Conservation (phyloP, 2,329 filamentous ascomycete genomes). For the Diaporthe vexans region DNA sequence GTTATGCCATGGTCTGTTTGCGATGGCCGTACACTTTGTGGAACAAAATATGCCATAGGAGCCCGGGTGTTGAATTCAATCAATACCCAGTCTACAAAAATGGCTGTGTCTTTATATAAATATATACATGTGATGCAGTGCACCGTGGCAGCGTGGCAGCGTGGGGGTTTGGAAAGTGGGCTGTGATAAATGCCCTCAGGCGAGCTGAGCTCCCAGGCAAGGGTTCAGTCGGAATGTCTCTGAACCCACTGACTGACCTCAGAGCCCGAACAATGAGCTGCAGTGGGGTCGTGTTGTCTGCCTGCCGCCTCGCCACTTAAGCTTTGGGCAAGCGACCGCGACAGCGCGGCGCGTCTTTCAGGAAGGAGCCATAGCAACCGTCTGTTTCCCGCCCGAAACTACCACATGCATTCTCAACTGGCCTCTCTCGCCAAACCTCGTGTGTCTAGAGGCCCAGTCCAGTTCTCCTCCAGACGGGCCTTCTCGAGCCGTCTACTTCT, state of each 20-base stretch:
- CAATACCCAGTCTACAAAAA: too few species aligned
- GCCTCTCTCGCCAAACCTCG: background rate
- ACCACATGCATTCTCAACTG: background rate
- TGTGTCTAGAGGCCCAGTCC: background rate
- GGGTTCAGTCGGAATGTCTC: background rate
- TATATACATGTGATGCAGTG: background rate
- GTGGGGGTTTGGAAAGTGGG: background rate
- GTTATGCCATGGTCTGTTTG: background rate
- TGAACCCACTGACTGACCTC: background rate
- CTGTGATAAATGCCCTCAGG: background rate
- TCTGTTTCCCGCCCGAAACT: background rate
- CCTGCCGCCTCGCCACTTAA: conserved; percentile 21
- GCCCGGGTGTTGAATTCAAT: too few species aligned
- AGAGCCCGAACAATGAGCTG: background rate
- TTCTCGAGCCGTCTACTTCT: background rate
- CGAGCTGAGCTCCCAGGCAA: background rate
- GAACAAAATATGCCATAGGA: too few species aligned
- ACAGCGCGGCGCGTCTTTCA: conserved; percentile 5
- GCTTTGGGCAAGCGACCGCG: conserved; percentile 3
- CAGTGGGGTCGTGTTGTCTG: conserved; percentile 2
- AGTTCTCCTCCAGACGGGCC: background rate
- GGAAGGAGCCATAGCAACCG: background rate
- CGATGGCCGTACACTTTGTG: background rate
- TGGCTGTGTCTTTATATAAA: too few species aligned
- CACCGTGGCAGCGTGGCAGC: background rate